These are phyloP conservation scores for Trichocomaceae sp. DNA, from an alignment of 2,329 filamentous ascomycete genomes.

Conservation along the genomic window DNA sequence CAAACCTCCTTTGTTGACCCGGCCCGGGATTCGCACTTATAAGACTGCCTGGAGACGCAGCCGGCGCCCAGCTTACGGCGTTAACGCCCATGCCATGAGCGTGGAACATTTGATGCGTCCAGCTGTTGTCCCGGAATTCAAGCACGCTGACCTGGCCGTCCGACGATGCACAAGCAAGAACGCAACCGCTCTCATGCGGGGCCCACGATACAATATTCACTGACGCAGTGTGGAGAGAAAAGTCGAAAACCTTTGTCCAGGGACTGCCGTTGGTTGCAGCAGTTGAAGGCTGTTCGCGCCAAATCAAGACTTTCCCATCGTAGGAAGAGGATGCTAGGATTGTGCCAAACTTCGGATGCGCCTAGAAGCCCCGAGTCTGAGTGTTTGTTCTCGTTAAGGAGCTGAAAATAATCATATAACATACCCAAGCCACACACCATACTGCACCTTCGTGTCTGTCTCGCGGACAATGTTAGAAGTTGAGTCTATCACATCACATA, in stretches of 20 bases:
- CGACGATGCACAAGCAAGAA: slow-evolving; percentile 88
- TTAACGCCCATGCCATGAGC: slow-evolving; percentile 94
- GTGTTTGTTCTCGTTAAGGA: background rate
- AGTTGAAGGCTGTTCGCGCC: slow-evolving; percentile 67
- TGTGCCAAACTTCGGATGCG: slow-evolving; percentile 96
- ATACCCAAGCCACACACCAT: slow-evolving; percentile 89
- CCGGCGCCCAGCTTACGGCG: slow-evolving; percentile 90
- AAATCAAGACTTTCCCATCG: slow-evolving; percentile 97
- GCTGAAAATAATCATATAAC: slow-evolving; percentile 20
- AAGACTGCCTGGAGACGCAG: slow-evolving; percentile 74
- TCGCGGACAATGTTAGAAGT: slow-evolving; percentile 11
- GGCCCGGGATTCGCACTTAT: slow-evolving; percentile 63
- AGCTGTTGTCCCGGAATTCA: slow-evolving; percentile 94
- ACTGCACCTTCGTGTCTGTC: slow-evolving; percentile 88
- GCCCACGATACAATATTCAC: slow-evolving; percentile 97
- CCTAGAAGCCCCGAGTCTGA: slow-evolving; percentile 35
- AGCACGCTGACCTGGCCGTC: slow-evolving; percentile 91
- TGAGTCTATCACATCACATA: background rate
- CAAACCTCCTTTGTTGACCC: slow-evolving; percentile 70
- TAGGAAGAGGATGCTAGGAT: slow-evolving; percentile 94
- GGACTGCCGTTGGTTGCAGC: slow-evolving; percentile 40
- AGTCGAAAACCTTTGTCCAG: slow-evolving; percentile 87
- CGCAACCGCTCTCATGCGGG: slow-evolving; percentile 90
- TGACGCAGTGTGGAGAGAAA: slow-evolving; percentile 85
- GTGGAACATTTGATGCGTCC: slow-evolving; percentile 81